phyloP scores from a whole-genome alignment of 192 early-diverging fungal genomes.

The Backusella circina region DNA sequence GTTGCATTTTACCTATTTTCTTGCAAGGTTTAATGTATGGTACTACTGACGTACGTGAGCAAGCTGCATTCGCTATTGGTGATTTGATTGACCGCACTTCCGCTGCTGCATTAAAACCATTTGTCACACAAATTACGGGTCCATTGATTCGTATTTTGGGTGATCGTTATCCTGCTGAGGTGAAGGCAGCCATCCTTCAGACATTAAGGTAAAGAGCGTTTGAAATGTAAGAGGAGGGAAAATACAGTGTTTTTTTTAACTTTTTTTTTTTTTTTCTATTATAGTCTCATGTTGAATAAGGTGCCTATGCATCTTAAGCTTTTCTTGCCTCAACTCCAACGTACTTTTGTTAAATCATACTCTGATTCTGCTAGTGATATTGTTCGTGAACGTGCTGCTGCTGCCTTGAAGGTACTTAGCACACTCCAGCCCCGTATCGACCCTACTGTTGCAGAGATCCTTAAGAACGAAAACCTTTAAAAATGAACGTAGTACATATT shows the following conservation, averaged over 20 bases:
- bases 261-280: slow-evolving; percentile 12
- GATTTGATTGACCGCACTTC: slow-evolving; percentile 67
- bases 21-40: slow-evolving; percentile 92
- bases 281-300: slow-evolving; percentile 69
- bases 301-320: slow-evolving; percentile 89
- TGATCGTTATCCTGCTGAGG: slow-evolving; percentile 85
- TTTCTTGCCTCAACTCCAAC: slow-evolving; percentile 97
- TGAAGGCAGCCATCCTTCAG: slow-evolving; percentile 91
- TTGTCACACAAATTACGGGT: slow-evolving; percentile 94
- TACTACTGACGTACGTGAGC: slow-evolving; percentile 77
- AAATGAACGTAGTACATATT: neutral
- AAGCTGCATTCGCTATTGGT: slow-evolving; percentile 80
- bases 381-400: slow-evolving; percentile 79
- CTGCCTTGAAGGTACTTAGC: slow-evolving; percentile 51
- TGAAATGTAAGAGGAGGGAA: neutral
- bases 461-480: slow-evolving; percentile 6
- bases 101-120: slow-evolving; percentile 75
- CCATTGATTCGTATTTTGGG: slow-evolving; percentile 97
- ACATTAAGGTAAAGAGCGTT: slow-evolving; percentile 63
- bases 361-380: slow-evolving; percentile 65
- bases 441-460: slow-evolving; percentile 10
- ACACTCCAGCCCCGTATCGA: slow-evolving; percentile 7
- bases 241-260: slow-evolving; percentile 16
- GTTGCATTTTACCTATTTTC: slow-evolving; percentile 89
- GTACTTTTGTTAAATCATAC: slow-evolving; percentile 91